Evolutionary conservation across 1,139 yeast genomes (phyloP).

Genomic region (Yamadazyma dushanensis): DNA sequence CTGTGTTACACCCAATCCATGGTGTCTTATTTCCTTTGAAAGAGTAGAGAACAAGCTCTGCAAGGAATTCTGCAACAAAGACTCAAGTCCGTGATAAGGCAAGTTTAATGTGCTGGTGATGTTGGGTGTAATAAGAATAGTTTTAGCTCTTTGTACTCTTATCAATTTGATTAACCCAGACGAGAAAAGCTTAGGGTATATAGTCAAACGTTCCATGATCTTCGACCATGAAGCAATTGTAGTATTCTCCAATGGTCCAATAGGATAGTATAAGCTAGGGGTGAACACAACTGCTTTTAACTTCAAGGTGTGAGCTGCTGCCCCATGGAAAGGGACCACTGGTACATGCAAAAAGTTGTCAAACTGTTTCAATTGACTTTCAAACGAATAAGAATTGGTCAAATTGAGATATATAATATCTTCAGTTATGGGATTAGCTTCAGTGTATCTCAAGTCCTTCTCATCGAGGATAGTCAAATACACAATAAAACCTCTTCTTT

Average conservation of each 20-base stretch:
- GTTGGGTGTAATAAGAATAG: slow-evolving; percentile 45
- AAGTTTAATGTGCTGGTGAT: slow-evolving; percentile 42
- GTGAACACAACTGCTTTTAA: slow-evolving; percentile 62
- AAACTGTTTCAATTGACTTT: slow-evolving; percentile 34
- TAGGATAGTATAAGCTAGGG: slow-evolving; percentile 65
- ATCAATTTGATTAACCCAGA: slow-evolving; percentile 60
- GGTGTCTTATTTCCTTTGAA: slow-evolving; percentile 41
- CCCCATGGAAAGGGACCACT: slow-evolving; percentile 52
- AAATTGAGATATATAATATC: slow-evolving; percentile 47
- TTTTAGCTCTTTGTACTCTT: slow-evolving; percentile 45
- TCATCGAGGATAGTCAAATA: slow-evolving; percentile 71
- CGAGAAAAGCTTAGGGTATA: slow-evolving; percentile 53
- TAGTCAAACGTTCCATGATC: slow-evolving; percentile 42
- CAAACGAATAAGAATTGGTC: slow-evolving; percentile 30
- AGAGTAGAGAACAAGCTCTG: slow-evolving; percentile 39
- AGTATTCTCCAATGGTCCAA: slow-evolving; percentile 68
- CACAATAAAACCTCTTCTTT: slow-evolving; percentile 76
- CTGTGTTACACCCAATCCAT: slow-evolving; percentile 45
- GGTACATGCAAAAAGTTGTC: slow-evolving; percentile 38
- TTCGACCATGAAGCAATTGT: slow-evolving; percentile 54
- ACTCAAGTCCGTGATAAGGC: slow-evolving; percentile 54
- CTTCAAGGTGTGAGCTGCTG: slow-evolving; percentile 50
- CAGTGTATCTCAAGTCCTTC: slow-evolving; percentile 59
- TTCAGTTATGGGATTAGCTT: slow-evolving; percentile 55
- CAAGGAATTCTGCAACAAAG: slow-evolving; percentile 38